Evolutionary conservation across 2,329 filamentous ascomycete genomes (phyloP).

Genomic region (Sporothrix variecibatus): DNA sequence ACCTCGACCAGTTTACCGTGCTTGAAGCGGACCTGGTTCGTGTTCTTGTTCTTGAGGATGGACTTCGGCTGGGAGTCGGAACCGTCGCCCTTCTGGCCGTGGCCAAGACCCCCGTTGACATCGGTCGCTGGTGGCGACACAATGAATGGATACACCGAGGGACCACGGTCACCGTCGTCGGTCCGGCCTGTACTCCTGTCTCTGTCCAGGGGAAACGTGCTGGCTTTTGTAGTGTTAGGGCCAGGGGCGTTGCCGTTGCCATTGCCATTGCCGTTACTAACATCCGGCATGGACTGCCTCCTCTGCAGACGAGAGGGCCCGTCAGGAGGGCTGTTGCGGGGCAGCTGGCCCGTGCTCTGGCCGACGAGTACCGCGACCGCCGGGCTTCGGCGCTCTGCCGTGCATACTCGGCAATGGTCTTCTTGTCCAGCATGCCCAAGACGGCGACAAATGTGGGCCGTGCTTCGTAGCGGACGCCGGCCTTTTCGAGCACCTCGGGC

Average conservation of each 20-base stretch:
- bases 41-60: slow-evolving; percentile 63
- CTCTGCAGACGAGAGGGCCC: not conserved
- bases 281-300: slow-evolving; percentile 12
- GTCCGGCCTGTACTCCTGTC: slow-evolving; percentile 25
- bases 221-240: slow-evolving; percentile 10
- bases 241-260: not conserved
- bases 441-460: slow-evolving; percentile 62
- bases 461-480: slow-evolving; percentile 61
- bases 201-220: slow-evolving; percentile 24
- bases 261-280: not conserved
- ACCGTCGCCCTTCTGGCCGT: slow-evolving; percentile 33
- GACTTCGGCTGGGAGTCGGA: slow-evolving; percentile 52
- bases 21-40: slow-evolving; percentile 58
- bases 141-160: slow-evolving; percentile 44
- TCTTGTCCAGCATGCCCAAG: slow-evolving; percentile 55
- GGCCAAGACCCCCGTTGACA: not conserved
- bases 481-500: slow-evolving; percentile 57
- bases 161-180: not conserved
- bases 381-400: slow-evolving; percentile 52
- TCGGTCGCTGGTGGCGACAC: slow-evolving; percentile 38
- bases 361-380: slow-evolving; percentile 25
- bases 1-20: slow-evolving; percentile 50
- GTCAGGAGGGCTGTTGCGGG: not conserved
- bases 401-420: slow-evolving; percentile 56
- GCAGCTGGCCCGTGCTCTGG: not conserved